Evolutionary conservation across 2,329 filamentous ascomycete species (phyloP), one percentile per base, ranked within the genome.

Genomic region (Beauveria sp.): DNA sequence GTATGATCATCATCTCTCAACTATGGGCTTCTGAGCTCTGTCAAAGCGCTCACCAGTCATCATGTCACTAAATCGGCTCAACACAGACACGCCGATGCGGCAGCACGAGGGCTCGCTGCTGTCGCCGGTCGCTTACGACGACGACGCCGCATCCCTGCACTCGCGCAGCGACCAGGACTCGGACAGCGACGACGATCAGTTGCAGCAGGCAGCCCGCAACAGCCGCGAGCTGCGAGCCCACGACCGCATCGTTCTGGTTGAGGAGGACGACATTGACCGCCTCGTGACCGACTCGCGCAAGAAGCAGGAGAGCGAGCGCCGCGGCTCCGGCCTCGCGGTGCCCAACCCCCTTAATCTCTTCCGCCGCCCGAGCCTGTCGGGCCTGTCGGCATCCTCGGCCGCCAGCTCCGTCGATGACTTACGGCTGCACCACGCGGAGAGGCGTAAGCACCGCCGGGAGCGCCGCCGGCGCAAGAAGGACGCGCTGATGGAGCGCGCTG

Each of bases 111-210:
- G 67, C 56, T 82, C 80, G 51, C 79, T 89, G 53, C 82, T 90
- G 52, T 88, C 86, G 14, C 86, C 87, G 46, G 73, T 78, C 64
- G 80, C 78, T 53, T 88, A 88, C 76, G 87, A 90, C 66, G 86
- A 87, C 68, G 88, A 91, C 72, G 86, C 85, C 59, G 77, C 83
- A 14, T 89, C 87, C 7, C 75, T 90, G 48, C 83, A 86, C 68
- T 86, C 81, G 68, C 83, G 83, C 65, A 86, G 83, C 76, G 88
- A 89, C 69, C 88, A 90, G 71, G 88, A 91, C 70, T 88, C 85
- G 62, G 88, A 91, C 70, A 89, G 86, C 74, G 88, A 91, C 66
- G 88, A 91, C 72, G 88, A 91, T 71, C 80, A 89, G 68, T 79
- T 90, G 59, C 76, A 89, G 64, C 78, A 81, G 63, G 83, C 82